Evolutionary conservation across 768 basidiomycete species (phyloP), one percentile per base, ranked within the genome.

Genomic region (Termitomyces sp.): DNA sequence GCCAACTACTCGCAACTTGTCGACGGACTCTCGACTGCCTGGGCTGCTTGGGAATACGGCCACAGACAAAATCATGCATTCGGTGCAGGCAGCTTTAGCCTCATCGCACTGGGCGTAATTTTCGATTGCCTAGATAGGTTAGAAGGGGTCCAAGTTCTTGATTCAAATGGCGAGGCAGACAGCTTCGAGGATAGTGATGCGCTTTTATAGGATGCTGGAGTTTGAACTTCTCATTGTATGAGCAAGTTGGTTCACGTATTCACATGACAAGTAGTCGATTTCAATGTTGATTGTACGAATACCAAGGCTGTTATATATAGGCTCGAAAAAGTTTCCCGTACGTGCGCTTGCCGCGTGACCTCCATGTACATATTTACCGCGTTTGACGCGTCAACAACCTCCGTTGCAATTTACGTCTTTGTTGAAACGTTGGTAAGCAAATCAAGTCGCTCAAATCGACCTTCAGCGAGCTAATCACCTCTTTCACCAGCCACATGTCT

Each of bases 1-100:
- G 60, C 63, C 8, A 60, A 71, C 14, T 60, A 62, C 5, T 61
- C 64, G 6, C 70, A 68, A n/a, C 57, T 79, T 25, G 62, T 70
- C 44, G 68, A 64, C 17, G 73, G 71, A 2, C 71, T 92, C 30
- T 68, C 72, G 49, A 68, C 72, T 48, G 84, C 81, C 0, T 92
- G 89, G 89, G 69, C 67, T 8, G 84, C 82, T 9, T 92, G 88
- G 89, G 69, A 72, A 32, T 79, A 77, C 59, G 80, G 82, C 57
- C 73, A 77, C 43, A 64, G 72, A 41, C 73, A 76, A 50, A 65
- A 61, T 23, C 64, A 62, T 42, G 66, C 70, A 11, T 80, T 81
- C 63, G 85, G 83, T 14, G 73, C 77, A 3, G 76, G 81, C 55
- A 90, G 87, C 60, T 91, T 91, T 66, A 82, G 84, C 7, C 63